Conservation (phyloP, 345 rosid genomes). For the Schrenkiella parvula region DNA sequence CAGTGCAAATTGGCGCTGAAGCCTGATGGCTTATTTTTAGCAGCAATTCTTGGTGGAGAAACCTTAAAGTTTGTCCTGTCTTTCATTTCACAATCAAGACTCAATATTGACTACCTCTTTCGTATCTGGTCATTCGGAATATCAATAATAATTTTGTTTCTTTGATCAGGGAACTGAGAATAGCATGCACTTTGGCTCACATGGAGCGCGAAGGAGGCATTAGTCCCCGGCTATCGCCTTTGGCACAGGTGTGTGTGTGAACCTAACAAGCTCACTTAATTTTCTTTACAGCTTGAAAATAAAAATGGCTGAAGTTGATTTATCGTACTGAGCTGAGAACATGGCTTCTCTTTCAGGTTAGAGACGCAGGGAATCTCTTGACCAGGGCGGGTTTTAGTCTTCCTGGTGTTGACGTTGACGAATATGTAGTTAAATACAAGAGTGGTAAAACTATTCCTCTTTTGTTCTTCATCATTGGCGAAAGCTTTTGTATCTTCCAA, state of each 20-base stretch:
- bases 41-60: conserved; percentile 99
- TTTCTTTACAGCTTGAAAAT: not conserved
- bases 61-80: conserved; percentile 66
- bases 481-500: not conserved
- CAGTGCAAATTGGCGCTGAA: conserved; percentile 94
- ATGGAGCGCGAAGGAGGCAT: conserved; percentile 99
- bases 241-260: conserved; percentile 70
- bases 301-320: not conserved
- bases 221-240: conserved; percentile 89
- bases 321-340: not conserved
- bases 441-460: conserved; percentile 50
- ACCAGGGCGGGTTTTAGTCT: conserved; percentile 94
- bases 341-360: conserved; percentile 48
- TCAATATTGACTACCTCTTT: not conserved
- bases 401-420: conserved; percentile 93
- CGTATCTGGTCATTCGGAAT: not conserved
- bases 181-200: conserved; percentile 97
- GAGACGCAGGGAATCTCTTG: conserved; percentile 96
- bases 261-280: not conserved
- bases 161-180: conserved; percentile 72
- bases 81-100: not conserved
- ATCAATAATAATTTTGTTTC: no score
- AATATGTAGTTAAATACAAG: conserved; percentile 77
- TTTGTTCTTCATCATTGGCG: not conserved
- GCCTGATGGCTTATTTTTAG: conserved; percentile 98